Evolutionary conservation across 177 flowering plant species (phyloP).

Genomic region (Telopea speciosissima): DNA sequence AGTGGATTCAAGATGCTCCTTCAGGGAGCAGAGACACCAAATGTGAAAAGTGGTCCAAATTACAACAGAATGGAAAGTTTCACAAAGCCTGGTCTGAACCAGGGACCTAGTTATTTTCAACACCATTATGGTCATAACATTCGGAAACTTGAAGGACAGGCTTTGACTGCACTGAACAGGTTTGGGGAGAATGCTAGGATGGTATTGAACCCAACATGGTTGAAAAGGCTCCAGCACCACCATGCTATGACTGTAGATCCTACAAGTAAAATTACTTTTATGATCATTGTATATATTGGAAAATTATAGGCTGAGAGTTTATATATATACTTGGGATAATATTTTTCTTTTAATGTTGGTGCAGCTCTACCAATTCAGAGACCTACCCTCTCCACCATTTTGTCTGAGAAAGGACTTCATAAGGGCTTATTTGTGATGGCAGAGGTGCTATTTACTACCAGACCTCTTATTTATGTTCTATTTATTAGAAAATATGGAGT

Average conservation of each 20-base stretch:
- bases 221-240: constrained; percentile 47
- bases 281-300: not conserved
- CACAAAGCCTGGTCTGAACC: constrained; percentile 23
- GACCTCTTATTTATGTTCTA: constrained; percentile 86
- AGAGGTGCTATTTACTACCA: constrained; percentile 61
- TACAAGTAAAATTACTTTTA: constrained; percentile 36
- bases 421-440: constrained; percentile 64
- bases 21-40: constrained; percentile 71
- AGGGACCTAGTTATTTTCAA: constrained; percentile 25
- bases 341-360: constrained; percentile 6
- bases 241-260: constrained; percentile 29
- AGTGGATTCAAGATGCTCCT: constrained; percentile 90
- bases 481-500: constrained; percentile 77
- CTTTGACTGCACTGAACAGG: constrained; percentile 64
- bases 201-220: constrained; percentile 59
- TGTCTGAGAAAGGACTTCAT: constrained; percentile 62
- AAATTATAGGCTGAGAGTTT: not conserved
- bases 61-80: constrained; percentile 22
- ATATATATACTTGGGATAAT: no score
- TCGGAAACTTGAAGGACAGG: constrained; percentile 65
- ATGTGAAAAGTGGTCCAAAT: constrained; percentile 27
- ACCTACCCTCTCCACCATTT: constrained; percentile 52
- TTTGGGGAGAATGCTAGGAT: constrained; percentile 79
- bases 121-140: constrained; percentile 27
- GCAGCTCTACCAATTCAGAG: constrained; percentile 38